phyloP scores from a whole-genome alignment of 129 eudicot genomes.

The Heracleum sosnowskyi region DNA sequence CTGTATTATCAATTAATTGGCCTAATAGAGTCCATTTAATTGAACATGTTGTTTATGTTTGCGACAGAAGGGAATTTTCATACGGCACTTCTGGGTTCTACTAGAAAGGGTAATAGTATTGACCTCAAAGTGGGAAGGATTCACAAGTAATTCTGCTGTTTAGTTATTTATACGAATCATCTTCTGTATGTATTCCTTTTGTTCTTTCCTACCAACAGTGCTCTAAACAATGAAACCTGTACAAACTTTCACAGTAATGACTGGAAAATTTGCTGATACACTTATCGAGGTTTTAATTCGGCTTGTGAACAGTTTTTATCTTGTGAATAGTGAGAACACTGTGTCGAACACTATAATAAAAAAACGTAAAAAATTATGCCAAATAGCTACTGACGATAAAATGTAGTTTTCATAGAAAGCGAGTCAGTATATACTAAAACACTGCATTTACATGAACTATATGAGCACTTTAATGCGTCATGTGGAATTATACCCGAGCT shows the following conservation, averaged over 20 bases:
- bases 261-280: neutral
- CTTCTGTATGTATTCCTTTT: neutral
- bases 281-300: too few species aligned
- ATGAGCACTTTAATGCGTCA: too few species aligned
- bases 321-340: too few species aligned
- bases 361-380: too few species aligned
- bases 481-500: too few species aligned
- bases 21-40: neutral
- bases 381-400: too few species aligned
- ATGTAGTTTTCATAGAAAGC: too few species aligned
- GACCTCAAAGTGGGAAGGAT: neutral
- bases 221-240: neutral
- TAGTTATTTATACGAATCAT: neutral
- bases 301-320: too few species aligned
- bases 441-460: neutral
- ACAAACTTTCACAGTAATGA: neutral
- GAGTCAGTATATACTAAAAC: too few species aligned
- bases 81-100: neutral
- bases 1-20: neutral
- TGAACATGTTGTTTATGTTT: neutral
- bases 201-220: neutral
- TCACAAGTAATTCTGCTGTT: neutral
- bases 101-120: neutral
- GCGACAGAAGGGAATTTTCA: neutral
- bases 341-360: too few species aligned